Base-by-base conservation (phyloP, 345 rosid species). In the Eucalyptus cloeziana region DNA sequence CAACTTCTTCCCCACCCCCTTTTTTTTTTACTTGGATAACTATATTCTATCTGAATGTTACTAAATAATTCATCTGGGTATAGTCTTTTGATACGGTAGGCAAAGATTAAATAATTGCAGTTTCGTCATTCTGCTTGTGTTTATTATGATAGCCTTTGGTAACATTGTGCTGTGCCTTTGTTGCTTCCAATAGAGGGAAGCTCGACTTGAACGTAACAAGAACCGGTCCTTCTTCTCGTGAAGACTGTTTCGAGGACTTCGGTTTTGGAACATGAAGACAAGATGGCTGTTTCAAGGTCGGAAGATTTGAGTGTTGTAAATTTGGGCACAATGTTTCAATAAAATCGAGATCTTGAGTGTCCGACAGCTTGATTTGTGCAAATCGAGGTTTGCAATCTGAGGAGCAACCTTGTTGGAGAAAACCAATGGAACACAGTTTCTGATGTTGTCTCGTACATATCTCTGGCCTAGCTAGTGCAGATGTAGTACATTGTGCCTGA, bases 131-230 rank as follows among this genome's bases (percentile, higher is more conserved):
- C 85, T 76, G 85, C 85, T 76, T 40, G 30, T 40, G 47, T 76
- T 10, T 76, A 76, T 76, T 21, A 2, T 10, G 24, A 40, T 37
- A 76, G 15, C 47, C 85, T 21, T 76, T 40, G 47, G 47, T 22
- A 49, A 88, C 31, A 22, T 19, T 37, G 49, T 52, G 25, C 13
- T 22, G n/a, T 24, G 86, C 21, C 47, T 88, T 44, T 83, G 54
- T 30, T 86, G 27, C 89, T 87, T 51, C 62, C 62, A 31, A 88
- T 94, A 96, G 99, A 95, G 99, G 95, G 99, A 96, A 93, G 99
- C 98, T 89, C 95, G 97, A 89, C 91, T 96, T 93, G 99, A 97
- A 92, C 96, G 98, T 87, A 97, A 97, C 91, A 95, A 86, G 93
- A 95, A 44, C 71, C 94, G 97, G 37, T 95, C 99, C 33, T 88